These are phyloP conservation scores for Aspergillus arachidicola DNA, from an alignment of 2,329 filamentous ascomycete species.

Conservation along the genomic window DNA sequence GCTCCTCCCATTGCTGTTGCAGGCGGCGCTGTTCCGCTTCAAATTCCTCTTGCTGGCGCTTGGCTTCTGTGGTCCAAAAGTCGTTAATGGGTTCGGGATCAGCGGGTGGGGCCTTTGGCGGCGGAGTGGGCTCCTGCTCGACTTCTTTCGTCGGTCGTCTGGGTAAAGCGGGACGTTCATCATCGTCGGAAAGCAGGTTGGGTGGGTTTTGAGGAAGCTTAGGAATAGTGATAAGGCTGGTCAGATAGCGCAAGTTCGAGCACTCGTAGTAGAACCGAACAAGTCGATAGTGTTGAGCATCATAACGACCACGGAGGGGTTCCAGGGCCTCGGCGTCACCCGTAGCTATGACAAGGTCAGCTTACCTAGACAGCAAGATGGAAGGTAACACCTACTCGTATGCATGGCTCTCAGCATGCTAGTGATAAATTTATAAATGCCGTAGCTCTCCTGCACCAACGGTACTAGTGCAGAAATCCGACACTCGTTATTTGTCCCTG, in stretches of 20 bases:
- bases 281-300: conserved; percentile 93
- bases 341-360: conserved; percentile 60
- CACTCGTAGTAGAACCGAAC: conserved; percentile 99
- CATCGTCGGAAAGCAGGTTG: conserved; percentile 82
- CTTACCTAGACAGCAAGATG: neutral
- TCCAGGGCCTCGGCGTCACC: conserved; percentile 92
- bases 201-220: conserved; percentile 94
- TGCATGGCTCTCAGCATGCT: conserved; percentile 99
- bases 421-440: conserved; percentile 99
- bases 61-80: conserved; percentile 95
- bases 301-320: conserved; percentile 83
- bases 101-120: conserved; percentile 63
- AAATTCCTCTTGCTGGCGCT: conserved; percentile 89
- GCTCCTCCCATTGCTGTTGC: conserved; percentile 81
- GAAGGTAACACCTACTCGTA: conserved; percentile 63
- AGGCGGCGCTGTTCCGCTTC: conserved; percentile 90
- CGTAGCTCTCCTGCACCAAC: conserved; percentile 95
- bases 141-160: conserved; percentile 71
- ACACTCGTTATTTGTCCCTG: conserved; percentile 92
- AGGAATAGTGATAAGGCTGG: conserved; percentile 91
- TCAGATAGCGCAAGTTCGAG: conserved; percentile 94
- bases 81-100: conserved; percentile 96
- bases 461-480: conserved; percentile 91
- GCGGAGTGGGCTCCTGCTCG: conserved; percentile 69
- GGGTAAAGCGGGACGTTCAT: conserved; percentile 79